Percentiles rank a stretch among this genome's conserved stretches.
phyloP scores from a whole-genome alignment of 345 rosid species.

The Draba incana region DNA sequence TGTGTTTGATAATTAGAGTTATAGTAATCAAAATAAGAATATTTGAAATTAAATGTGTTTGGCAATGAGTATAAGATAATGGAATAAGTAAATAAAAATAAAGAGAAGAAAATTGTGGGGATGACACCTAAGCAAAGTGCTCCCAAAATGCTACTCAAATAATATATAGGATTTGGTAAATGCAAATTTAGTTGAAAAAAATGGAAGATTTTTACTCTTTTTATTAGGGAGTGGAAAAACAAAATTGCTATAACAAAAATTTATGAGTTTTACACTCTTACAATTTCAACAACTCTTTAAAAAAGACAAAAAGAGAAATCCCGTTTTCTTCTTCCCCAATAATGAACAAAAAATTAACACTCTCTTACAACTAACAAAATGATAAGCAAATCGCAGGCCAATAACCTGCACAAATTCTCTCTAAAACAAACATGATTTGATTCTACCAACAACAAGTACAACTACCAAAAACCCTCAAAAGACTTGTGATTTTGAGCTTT shows the following conservation, averaged over 20 bases:
- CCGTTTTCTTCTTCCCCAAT: constrained; percentile 23
- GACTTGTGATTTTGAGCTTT: constrained; percentile 31
- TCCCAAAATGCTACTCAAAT: too few relatives aligned
- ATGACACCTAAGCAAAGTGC: too few relatives aligned
- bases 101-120: too few relatives aligned
- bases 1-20: too few relatives aligned
- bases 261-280: constrained; percentile 28
- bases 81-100: too few relatives aligned
- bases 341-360: constrained; percentile 19
- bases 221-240: background rate
- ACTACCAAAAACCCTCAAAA: constrained; percentile 42
- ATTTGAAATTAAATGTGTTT: too few relatives aligned
- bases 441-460: constrained; percentile 29
- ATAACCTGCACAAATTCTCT: constrained; percentile 34
- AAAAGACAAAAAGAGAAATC: background rate
- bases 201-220: background rate
- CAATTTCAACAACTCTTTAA: constrained; percentile 23
- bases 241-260: constrained; percentile 7
- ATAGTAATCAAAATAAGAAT: too few relatives aligned
- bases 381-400: constrained; percentile 31
- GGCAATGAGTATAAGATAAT: too few relatives aligned
- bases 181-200: background rate
- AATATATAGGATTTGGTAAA: too few relatives aligned
- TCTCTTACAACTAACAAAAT: constrained; percentile 31
- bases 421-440: constrained; percentile 23